Evolutionary conservation across 2,329 filamentous ascomycete species (phyloP).

Genomic region (Clarireedia paspali): DNA sequence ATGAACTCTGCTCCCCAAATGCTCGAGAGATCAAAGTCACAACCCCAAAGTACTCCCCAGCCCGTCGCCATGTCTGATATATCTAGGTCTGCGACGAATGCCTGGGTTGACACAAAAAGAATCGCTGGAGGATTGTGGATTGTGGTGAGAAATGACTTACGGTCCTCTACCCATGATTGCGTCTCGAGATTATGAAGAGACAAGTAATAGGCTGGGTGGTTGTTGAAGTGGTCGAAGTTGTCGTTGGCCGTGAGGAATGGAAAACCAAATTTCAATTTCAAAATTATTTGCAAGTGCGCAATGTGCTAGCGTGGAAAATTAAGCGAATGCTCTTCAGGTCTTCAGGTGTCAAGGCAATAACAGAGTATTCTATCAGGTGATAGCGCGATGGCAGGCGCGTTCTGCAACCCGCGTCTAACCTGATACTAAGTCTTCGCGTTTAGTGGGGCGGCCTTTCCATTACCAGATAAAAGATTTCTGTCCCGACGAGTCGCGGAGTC

Average conservation of each 20-base stretch:
- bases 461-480: no score
- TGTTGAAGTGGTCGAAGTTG: conserved; percentile 9
- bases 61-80: background rate
- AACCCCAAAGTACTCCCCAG: background rate
- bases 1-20: no score
- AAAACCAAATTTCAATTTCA: background rate
- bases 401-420: no score
- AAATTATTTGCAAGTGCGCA: background rate
- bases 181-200: conserved; percentile 18
- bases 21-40: background rate
- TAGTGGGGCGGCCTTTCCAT: no score
- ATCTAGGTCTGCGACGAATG: background rate
- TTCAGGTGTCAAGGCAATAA: no score
- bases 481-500: no score
- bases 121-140: background rate
- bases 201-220: conserved; percentile 3
- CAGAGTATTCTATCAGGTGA: no score
- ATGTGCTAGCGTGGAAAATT: background rate
- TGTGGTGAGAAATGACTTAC: conserved; percentile 18
- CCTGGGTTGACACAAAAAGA: background rate
- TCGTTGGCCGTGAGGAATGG: background rate
- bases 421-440: no score
- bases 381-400: no score
- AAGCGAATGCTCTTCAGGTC: background rate
- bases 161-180: conserved; percentile 43